Conservation (phyloP, 2,329 filamentous ascomycete species). For the Clarireedia homoeocarpa region DNA sequence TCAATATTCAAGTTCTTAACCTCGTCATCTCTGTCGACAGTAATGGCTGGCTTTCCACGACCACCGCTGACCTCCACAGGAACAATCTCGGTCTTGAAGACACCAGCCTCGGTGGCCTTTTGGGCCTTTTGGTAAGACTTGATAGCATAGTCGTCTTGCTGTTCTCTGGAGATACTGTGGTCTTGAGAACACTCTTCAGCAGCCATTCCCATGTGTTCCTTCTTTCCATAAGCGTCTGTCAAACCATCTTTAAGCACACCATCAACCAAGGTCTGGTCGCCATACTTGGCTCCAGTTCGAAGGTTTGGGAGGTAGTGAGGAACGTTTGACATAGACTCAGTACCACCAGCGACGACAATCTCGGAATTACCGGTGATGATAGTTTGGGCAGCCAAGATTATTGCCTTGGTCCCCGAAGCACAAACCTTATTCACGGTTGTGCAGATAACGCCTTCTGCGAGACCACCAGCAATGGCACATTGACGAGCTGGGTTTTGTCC, state of each 20-base stretch:
- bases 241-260: slow-evolving; percentile 91
- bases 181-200: slow-evolving; percentile 88
- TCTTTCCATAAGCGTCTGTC: slow-evolving; percentile 82
- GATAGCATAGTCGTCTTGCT: slow-evolving; percentile 95
- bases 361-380: slow-evolving; percentile 95
- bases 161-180: slow-evolving; percentile 70
- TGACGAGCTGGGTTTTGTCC: slow-evolving; percentile 96
- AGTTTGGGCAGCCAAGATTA: slow-evolving; percentile 90
- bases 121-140: slow-evolving; percentile 90
- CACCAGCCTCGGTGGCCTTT: slow-evolving; percentile 70
- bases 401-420: slow-evolving; percentile 88
- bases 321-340: slow-evolving; percentile 97
- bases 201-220: slow-evolving; percentile 93
- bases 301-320: slow-evolving; percentile 91
- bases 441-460: slow-evolving; percentile 69
- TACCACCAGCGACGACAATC: slow-evolving; percentile 86
- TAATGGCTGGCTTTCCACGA: slow-evolving; percentile 79
- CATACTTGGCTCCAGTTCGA: slow-evolving; percentile 86
- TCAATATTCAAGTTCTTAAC: slow-evolving; percentile 86
- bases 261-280: slow-evolving; percentile 65
- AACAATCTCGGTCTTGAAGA: slow-evolving; percentile 79
- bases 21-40: slow-evolving; percentile 83
- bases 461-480: slow-evolving; percentile 82
- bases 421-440: slow-evolving; percentile 99
- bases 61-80: slow-evolving; percentile 82